Evolutionary conservation across 2,329 filamentous ascomycete genomes (phyloP), one percentile per base, ranked within the genome.

Genomic region (Zymoseptoria pseudotritici): DNA sequence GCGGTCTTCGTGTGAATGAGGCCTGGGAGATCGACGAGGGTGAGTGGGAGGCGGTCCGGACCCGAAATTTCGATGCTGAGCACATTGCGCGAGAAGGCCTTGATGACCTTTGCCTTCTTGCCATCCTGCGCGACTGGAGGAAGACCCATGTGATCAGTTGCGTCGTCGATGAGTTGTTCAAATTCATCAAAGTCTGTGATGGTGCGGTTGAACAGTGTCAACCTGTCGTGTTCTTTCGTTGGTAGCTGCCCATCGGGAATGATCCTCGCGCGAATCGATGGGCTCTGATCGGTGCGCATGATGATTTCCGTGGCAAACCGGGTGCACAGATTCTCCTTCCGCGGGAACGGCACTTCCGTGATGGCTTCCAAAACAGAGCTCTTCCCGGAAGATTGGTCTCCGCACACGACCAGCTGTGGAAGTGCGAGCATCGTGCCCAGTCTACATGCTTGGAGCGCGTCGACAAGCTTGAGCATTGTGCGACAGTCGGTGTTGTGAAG

Each of bases 341-440:
- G 73, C 0, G 83, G 82, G 53, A 88, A 87, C 0, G 78, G 78
- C 1, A 89, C 80, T 9, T 81, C 78, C 0, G 84, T 83, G 53
- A 88, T 83, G 0, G 85, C 85, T 63, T 87, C 82, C 0, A 88
- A 77, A 0, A 87, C 83, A 0, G 83, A 86, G n/a, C 80, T 84
- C 67, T 88, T 88, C 2, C 84, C 85, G 0, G 80, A 80, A 0
- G 81, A 84, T 58, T 85, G 82, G 57, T 85, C 80, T 4, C 85
- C 84, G 26, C 82, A 82, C 4, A 86, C 83, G 3, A 86, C 65
- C 29, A 72, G 58, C 54, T 71, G 67, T 13, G 76, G 72, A 0
- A 76, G 66, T 5, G 63, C 58, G 3, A 72, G 26, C 26, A 72
- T 66, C 5, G n/a, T n/a, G n/a, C n/a, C n/a, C n/a, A n/a, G n/a